Evolutionary conservation across 768 basidiomycete species (phyloP).

Genomic region (Lentinula sp.): DNA sequence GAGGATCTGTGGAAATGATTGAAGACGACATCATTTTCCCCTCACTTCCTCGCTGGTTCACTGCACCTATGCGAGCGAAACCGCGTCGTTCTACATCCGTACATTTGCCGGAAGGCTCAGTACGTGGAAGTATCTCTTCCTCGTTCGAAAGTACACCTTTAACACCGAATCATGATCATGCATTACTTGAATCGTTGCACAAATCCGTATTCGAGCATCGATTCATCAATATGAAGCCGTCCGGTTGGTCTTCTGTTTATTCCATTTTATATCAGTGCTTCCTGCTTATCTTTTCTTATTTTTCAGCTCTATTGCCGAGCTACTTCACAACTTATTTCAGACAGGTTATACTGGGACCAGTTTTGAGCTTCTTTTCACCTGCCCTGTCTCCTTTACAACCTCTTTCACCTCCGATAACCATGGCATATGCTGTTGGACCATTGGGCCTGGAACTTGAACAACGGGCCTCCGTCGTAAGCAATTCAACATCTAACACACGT

Average conservation of each 20-base stretch:
- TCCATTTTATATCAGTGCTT: not conserved
- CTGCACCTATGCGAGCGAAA: constrained; percentile 55
- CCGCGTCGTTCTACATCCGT: constrained; percentile 42
- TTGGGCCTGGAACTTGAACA: constrained; percentile 26
- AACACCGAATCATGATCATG: constrained; percentile 55
- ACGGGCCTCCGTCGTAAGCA: constrained; percentile 29
- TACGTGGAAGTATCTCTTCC: constrained; percentile 26
- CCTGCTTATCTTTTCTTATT: not conserved
- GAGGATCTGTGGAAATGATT: constrained; percentile 64
- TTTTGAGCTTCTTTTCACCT: constrained; percentile 64
- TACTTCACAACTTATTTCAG: constrained; percentile 70
- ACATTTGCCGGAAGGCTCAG: constrained; percentile 43
- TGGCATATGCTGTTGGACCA: constrained; percentile 31
- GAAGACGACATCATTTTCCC: constrained; percentile 80
- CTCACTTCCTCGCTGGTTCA: constrained; percentile 73
- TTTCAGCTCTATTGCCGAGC: constrained; percentile 55
- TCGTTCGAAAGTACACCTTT: constrained; percentile 25
- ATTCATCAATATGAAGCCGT: constrained; percentile 67
- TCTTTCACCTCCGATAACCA: constrained; percentile 38
- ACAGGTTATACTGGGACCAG: constrained; percentile 55
- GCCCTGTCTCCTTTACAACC: constrained; percentile 60
- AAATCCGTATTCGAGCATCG: constrained; percentile 63
- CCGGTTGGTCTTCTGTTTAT: constrained; percentile 35
- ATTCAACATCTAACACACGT: constrained; percentile 24
- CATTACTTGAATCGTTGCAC: constrained; percentile 60